Conservation (phyloP, 345 rosid species). For the Anastatica hierochuntica region DNA sequence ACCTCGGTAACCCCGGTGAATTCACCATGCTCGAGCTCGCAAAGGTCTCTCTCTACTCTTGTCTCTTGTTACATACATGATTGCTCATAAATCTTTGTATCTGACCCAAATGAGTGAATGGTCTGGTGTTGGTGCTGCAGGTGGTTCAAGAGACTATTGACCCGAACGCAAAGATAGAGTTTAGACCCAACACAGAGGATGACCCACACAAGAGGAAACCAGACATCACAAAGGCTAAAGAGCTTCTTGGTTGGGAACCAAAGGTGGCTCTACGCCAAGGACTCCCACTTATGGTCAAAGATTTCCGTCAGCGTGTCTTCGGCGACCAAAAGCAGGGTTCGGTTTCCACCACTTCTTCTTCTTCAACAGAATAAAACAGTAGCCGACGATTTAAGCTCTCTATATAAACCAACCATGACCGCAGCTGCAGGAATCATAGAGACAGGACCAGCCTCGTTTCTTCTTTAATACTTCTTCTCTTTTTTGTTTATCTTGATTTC, state of each 20-base stretch:
- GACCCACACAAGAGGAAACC: conserved; percentile 88
- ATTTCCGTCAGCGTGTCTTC: conserved; percentile 66
- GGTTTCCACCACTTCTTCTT: conserved; percentile 20
- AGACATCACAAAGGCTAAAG: conserved; percentile 73
- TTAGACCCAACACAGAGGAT: conserved; percentile 78
- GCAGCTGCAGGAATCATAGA: too few relatives aligned
- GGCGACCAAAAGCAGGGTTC: conserved; percentile 39
- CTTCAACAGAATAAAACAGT: too few relatives aligned
- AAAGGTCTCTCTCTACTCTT: conserved; percentile 35
- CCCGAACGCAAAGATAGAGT: conserved; percentile 72
- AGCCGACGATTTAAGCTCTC: too few relatives aligned
- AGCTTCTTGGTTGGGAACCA: conserved; percentile 71
- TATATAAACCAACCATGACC: conserved; percentile 21
- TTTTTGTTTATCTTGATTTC: too few relatives aligned
- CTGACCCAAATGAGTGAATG: too few relatives aligned
- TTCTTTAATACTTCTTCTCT: too few relatives aligned
- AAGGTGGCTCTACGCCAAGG: conserved; percentile 63
- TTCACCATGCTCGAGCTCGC: conserved; percentile 99
- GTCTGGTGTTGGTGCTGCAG: conserved; percentile 26
- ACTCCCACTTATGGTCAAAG: conserved; percentile 69
- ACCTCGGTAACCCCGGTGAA: conserved; percentile 99
- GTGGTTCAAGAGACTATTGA: conserved; percentile 73
- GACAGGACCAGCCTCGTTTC: too few relatives aligned
- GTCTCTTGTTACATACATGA: too few relatives aligned
- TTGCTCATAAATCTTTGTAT: not conserved